Conservation (phyloP, 345 rosid species). For the Leavenworthia alabamica region DNA sequence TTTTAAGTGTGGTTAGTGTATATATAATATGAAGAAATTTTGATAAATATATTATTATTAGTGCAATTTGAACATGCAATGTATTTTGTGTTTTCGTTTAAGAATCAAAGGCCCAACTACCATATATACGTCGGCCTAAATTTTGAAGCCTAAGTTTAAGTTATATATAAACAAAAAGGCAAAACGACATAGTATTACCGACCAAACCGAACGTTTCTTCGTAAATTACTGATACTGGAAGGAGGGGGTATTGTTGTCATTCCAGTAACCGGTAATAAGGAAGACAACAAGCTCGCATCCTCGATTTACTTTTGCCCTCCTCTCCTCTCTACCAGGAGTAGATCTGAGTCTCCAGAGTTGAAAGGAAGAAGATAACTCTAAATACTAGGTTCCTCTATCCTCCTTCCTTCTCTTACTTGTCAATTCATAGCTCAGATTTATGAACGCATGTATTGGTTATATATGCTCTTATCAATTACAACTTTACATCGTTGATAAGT, state of each 20-base stretch:
- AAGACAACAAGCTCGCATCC: neutral
- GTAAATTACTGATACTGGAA: neutral
- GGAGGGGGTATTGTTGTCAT: slow-evolving; percentile 4
- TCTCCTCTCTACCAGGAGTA: neutral
- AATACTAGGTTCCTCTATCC: neutral
- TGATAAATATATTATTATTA: neutral
- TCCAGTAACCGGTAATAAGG: neutral
- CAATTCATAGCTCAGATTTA: neutral
- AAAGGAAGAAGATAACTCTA: neutral
- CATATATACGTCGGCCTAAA: neutral
- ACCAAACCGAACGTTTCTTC: too few relatives aligned
- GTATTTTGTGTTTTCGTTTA: too few relatives aligned
- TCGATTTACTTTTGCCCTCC: neutral
- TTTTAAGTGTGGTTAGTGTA: too few relatives aligned
- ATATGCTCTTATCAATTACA: neutral
- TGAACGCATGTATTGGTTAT: neutral
- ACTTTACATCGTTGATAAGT: neutral
- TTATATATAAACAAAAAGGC: accelerated
- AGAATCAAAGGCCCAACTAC: neutral
- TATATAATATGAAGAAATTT: neutral
- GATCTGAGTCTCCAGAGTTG: slow-evolving; percentile 11
- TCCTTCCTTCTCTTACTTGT: neutral
- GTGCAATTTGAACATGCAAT: neutral
- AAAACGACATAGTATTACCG: neutral
- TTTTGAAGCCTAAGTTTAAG: neutral